Evolutionary conservation across 768 basidiomycete species (phyloP), one percentile per base, ranked within the genome.

Genomic region (Sporobolomyces roseus): DNA sequence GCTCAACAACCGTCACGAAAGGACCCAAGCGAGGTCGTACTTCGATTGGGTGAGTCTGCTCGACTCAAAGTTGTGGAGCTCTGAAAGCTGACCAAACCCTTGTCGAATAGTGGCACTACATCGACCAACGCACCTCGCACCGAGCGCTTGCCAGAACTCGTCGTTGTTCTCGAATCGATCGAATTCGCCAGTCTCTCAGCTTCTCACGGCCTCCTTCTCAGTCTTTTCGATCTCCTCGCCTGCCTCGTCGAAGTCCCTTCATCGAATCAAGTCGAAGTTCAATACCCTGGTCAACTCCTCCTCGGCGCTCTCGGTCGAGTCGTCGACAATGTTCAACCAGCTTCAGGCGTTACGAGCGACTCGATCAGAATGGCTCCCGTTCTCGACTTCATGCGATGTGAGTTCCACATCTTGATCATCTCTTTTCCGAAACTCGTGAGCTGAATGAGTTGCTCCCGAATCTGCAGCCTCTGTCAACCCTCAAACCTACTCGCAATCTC

Each of bases 401-500:
- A 23, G 68, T 51, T 16, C 16, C 14, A 25, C 7, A 9, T 41
- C 38, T 41, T 62, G 72, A 73, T 25, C 49, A 8, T 8, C n/a
- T 27, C 7, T 41, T 7, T 7, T 7, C 14, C 45, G 23, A 7
- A 21, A 23, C 45, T 46, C 45, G 14, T 14, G 14, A 10, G 45
- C 45, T 46, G 45, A 71, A 38, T 30, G 48, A 12, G 70, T 76
- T 32, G 74, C 30, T 7, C 30, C 27, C 19, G n/a, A n/a, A n/a
- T n/a, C n/a, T n/a, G 14, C 70, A 93, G 93, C 87, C 21, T 87
- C 92, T 3, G 85, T 85, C 50, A 96, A 93, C 74, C 93, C 94
- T 1, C 93, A 97, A 76, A 94, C 91, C 0, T 93, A 93, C 80
- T 87, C 97, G 73, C 90, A 94, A 77, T 91, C 92, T 0, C 81